Evolutionary conservation across 768 basidiomycete genomes (phyloP).

Genomic region (Melanogaster broomeanus): DNA sequence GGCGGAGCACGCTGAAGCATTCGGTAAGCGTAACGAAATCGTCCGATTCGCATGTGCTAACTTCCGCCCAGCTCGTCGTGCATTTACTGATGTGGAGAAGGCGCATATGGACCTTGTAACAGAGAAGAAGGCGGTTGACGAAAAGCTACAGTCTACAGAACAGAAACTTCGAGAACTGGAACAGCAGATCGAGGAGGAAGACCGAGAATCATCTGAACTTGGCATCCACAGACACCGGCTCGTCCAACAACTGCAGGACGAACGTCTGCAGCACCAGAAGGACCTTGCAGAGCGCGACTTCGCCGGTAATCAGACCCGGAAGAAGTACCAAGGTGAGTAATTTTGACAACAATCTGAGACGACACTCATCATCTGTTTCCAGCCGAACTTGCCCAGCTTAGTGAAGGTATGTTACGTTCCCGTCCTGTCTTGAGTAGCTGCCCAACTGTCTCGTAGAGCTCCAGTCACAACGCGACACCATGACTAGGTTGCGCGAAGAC

Average conservation of each 20-base stretch:
- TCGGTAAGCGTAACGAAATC: constrained; percentile 42
- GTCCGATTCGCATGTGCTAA: constrained; percentile 9
- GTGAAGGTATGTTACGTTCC: constrained; percentile 56
- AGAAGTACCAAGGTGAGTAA: constrained; percentile 77
- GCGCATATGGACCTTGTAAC: constrained; percentile 48
- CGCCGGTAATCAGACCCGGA: constrained; percentile 74
- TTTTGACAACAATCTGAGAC: neutral
- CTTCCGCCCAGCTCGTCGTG: constrained; percentile 51
- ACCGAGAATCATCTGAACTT: constrained; percentile 66
- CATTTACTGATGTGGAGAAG: constrained; percentile 64
- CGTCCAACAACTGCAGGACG: constrained; percentile 77
- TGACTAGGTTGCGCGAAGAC: constrained; percentile 78
- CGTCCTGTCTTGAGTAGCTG: neutral
- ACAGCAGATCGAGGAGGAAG: constrained; percentile 63
- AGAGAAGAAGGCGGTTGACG: constrained; percentile 54
- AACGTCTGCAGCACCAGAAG: constrained; percentile 75
- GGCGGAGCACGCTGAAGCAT: constrained; percentile 61
- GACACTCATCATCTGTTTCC: constrained; percentile 7
- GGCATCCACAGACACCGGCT: constrained; percentile 65
- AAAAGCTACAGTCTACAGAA: constrained; percentile 51
- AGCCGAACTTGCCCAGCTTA: constrained; percentile 80
- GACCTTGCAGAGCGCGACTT: constrained; percentile 82
- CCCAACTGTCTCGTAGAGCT: constrained; percentile 49
- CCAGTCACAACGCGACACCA: constrained; percentile 73
- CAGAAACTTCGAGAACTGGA: constrained; percentile 59